Percentiles rank a stretch among this genome's conserved stretches.
Conservation (phyloP, 2,329 filamentous ascomycete species). For the Zymoseptoria passerinii region DNA sequence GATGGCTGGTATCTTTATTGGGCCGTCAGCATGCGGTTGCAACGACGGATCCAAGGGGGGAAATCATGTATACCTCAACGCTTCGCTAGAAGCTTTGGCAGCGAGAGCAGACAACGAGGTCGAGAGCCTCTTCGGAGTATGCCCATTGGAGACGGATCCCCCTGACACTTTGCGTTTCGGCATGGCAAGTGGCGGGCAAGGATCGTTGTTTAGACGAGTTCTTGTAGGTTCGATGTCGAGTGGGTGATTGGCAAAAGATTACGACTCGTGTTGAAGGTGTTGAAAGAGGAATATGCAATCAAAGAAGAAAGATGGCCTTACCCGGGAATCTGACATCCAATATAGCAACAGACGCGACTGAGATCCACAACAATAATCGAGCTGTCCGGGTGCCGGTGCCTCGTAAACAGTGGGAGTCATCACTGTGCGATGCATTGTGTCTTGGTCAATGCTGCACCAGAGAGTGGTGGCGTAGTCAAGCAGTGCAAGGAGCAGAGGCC, state of each 20-base stretch:
- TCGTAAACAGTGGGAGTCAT: not conserved
- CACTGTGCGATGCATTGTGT: not conserved
- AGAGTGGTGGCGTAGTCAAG: not conserved
- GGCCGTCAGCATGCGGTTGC: not conserved
- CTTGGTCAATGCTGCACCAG: not conserved
- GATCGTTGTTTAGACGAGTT: not conserved
- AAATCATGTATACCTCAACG: not conserved
- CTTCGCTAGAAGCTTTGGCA: slow-evolving; percentile 9
- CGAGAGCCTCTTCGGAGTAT: slow-evolving; percentile 6
- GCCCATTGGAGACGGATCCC: slow-evolving; percentile 1
- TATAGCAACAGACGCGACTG: not conserved
- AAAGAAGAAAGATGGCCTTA: not conserved
- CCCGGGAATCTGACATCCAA: not conserved
- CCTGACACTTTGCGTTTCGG: slow-evolving; percentile 8
- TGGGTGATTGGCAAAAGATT: not conserved
- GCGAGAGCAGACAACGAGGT: slow-evolving; percentile 9
- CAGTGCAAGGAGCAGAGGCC: not conserved
- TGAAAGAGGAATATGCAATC: not conserved
- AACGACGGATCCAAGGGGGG: not conserved
- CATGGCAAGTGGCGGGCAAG: not conserved
- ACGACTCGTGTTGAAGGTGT: not conserved
- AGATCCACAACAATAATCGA: not conserved
- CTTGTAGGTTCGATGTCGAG: not conserved
- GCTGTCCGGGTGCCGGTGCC: not conserved
- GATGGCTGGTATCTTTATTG: slow-evolving; percentile 7